phyloP scores from a whole-genome alignment of 2,329 filamentous ascomycete species.

The Aureobasidium sp. region DNA sequence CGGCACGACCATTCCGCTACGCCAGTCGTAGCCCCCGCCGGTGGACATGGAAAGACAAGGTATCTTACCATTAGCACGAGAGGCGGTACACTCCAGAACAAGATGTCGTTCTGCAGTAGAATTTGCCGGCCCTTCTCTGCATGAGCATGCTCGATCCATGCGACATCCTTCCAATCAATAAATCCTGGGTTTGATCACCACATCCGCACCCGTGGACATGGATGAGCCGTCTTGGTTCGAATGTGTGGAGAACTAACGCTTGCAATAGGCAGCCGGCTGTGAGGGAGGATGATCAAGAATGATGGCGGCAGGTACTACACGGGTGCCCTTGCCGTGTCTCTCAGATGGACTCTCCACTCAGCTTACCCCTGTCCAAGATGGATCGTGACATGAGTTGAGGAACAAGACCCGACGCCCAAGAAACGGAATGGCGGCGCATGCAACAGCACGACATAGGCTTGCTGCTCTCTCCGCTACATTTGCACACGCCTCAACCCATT shows the following conservation, averaged over 20 bases:
- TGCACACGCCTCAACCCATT: conserved; percentile 18
- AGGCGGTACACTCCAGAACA: background rate
- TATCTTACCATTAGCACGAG: background rate
- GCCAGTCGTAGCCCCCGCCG: background rate
- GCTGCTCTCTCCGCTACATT: conserved; percentile 25
- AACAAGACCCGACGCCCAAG: background rate
- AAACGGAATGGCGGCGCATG: conserved; percentile 15
- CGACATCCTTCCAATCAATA: background rate
- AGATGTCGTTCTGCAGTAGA: conserved; percentile 5
- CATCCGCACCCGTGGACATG: conserved; percentile 4
- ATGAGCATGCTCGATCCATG: conserved; percentile 1
- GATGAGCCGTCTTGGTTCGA: background rate
- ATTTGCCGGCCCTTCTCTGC: conserved; percentile 5
- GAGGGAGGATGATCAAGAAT: conserved; percentile 8
- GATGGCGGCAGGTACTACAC: background rate
- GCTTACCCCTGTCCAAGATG: background rate
- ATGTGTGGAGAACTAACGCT: background rate
- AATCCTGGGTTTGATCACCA: background rate
- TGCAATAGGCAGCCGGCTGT: background rate
- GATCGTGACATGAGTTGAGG: background rate
- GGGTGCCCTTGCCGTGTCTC: conserved; percentile 9
- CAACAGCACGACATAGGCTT: conserved; percentile 26
- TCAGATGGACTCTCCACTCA: background rate
- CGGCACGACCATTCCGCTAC: conserved; percentile 9
- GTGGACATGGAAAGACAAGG: background rate